A percentile compares a stretch with the other conserved stretches of the same genome.
Conservation (phyloP, 192 early-diverging fungal genomes). For the Podila minutissima region DNA sequence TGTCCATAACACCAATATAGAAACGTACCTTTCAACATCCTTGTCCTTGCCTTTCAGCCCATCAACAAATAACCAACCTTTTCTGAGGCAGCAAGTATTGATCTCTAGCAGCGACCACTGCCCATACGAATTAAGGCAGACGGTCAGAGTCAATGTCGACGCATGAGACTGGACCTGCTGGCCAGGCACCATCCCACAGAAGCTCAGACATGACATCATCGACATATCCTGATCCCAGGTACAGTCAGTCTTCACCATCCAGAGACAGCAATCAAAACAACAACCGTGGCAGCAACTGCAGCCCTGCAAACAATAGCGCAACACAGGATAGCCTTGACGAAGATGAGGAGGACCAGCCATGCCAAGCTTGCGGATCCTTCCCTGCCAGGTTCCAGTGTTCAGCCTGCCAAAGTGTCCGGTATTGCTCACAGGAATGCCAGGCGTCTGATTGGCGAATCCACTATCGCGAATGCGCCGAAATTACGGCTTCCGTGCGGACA, state of each 20-base stretch:
- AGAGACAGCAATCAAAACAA: neutral
- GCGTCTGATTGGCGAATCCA: constrained; percentile 64
- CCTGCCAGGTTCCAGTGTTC: constrained; percentile 48
- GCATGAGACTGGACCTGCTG: neutral
- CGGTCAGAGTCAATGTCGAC: neutral
- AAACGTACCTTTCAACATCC: no score
- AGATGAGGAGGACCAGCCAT: constrained; percentile 34
- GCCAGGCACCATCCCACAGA: neutral
- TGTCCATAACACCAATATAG: no score
- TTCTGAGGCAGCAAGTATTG: no score
- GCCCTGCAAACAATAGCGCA: neutral
- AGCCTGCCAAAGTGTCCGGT: constrained; percentile 53
- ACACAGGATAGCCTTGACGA: neutral
- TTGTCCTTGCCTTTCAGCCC: no score
- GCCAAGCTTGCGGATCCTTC: constrained; percentile 32
- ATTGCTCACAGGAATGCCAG: constrained; percentile 73
- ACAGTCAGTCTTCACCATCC: neutral
- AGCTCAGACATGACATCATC: neutral
- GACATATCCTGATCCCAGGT: neutral
- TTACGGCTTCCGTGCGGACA: constrained; percentile 15
- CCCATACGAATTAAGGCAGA: neutral
- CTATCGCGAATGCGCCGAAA: constrained; percentile 57
- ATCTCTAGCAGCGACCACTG: no score
- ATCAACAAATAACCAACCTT: no score
- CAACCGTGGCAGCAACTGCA: neutral